Evolutionary conservation across 805 yeast species (phyloP).

Genomic region (Myxozyma sirexii): DNA sequence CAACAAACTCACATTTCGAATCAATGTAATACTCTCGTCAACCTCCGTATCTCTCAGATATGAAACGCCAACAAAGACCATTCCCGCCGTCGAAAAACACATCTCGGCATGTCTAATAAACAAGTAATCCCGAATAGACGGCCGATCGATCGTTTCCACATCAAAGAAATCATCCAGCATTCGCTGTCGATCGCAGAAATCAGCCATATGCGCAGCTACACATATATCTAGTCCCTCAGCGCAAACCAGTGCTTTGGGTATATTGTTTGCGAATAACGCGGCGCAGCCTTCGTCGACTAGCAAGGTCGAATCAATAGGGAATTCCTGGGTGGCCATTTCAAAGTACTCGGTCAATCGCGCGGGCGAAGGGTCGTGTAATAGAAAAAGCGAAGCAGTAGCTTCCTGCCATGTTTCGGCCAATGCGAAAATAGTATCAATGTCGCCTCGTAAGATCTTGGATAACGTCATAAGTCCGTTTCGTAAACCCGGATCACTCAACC

Average conservation of each 20-base stretch:
- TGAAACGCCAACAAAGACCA: constrained; percentile 38
- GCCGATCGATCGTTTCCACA: constrained; percentile 26
- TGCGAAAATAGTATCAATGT: constrained; percentile 36
- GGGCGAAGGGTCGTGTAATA: constrained; percentile 40
- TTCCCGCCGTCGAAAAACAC: constrained; percentile 33
- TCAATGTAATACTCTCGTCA: constrained; percentile 26
- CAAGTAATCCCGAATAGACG: constrained; percentile 37
- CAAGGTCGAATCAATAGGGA: constrained; percentile 38
- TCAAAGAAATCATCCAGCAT: constrained; percentile 38
- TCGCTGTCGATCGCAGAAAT: constrained; percentile 39
- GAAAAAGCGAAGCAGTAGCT: constrained; percentile 39
- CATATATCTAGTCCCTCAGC: constrained; percentile 38
- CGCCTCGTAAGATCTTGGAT: constrained; percentile 39
- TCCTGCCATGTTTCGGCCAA: constrained; percentile 41
- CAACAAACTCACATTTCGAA: constrained; percentile 27
- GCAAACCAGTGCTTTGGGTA: constrained; percentile 30
- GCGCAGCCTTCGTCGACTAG: constrained; percentile 40
- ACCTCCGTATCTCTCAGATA: constrained; percentile 35
- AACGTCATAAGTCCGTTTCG: constrained; percentile 35
- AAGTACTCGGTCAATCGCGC: constrained; percentile 39
- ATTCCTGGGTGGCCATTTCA: constrained; percentile 27
- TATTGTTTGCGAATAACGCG: constrained; percentile 37
- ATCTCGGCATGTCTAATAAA: constrained; percentile 35
- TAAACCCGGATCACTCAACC: constrained; percentile 29
- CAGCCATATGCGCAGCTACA: constrained; percentile 40